phyloP scores from a whole-genome alignment of 345 rosid genomes.

The Rhodamnia argentea region DNA sequence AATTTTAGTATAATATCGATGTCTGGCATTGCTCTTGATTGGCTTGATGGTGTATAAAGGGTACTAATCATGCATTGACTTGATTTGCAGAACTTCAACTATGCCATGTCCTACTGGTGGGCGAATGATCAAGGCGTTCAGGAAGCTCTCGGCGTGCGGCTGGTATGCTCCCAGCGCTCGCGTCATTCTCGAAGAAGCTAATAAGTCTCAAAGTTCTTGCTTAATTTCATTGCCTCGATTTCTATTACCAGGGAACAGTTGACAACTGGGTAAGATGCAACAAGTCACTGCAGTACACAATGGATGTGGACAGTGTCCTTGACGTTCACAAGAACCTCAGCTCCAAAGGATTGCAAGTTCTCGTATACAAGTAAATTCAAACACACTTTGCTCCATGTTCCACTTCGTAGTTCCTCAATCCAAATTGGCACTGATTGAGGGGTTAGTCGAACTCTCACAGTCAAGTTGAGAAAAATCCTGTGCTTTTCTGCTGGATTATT shows the following conservation, averaged over 20 bases:
- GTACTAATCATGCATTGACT: neutral
- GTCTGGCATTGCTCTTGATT: neutral
- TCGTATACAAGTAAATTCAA: conserved; percentile 11
- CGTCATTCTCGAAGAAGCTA: neutral
- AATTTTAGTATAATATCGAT: neutral
- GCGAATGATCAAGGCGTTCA: conserved; percentile 14
- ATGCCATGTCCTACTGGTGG: conserved; percentile 16
- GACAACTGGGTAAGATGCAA: conserved; percentile 20
- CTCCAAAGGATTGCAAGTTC: conserved; percentile 2
- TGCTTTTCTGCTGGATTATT: neutral
- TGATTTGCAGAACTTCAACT: conserved; percentile 10
- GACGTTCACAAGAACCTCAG: conserved; percentile 13
- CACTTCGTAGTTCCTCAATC: neutral
- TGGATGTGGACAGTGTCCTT: conserved; percentile 12
- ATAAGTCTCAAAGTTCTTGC: neutral
- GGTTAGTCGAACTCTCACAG: neutral
- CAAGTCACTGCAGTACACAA: conserved; percentile 8
- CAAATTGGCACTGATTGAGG: neutral
- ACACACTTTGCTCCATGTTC: neutral
- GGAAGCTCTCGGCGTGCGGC: conserved; percentile 18
- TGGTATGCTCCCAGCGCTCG: neutral
- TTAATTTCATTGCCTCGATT: neutral
- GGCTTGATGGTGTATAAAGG: neutral
- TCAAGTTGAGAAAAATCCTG: neutral
- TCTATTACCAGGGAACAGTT: conserved; percentile 8